These are phyloP conservation scores for Pleurotus eryngii DNA, from an alignment of 768 basidiomycete genomes.

Conservation along the genomic window DNA sequence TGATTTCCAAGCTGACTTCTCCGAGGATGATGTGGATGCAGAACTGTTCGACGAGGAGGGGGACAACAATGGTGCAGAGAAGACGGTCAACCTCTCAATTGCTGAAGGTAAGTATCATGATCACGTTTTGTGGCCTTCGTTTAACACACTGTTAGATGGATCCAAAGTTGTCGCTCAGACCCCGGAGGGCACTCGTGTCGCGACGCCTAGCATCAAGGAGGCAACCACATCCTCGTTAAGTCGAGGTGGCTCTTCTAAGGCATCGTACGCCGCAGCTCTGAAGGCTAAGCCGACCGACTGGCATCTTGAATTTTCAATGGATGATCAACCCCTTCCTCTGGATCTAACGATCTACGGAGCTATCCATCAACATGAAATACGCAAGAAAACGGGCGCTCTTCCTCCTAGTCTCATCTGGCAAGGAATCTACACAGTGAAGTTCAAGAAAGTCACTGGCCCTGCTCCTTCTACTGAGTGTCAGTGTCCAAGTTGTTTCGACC, in stretches of 20 bases:
- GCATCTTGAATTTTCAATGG: conserved; percentile 96
- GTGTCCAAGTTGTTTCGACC: conserved; percentile 15
- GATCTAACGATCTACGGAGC: conserved; percentile 96
- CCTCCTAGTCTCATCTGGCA: conserved; percentile 82
- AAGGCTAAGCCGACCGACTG: conserved; percentile 93
- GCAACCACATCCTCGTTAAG: conserved; percentile 27
- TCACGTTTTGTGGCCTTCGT: background rate
- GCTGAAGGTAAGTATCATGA: conserved; percentile 57
- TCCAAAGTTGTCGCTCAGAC: conserved; percentile 95
- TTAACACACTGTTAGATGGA: conserved; percentile 57
- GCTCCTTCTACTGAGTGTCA: conserved; percentile 59
- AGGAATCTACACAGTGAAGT: conserved; percentile 88
- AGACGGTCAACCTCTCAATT: conserved; percentile 82
- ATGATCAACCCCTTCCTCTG: conserved; percentile 77
- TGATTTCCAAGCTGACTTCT: conserved; percentile 70
- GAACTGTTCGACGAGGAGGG: conserved; percentile 86
- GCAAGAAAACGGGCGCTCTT: conserved; percentile 63
- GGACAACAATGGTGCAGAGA: conserved; percentile 68
- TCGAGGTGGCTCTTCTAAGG: conserved; percentile 32
- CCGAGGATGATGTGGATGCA: conserved; percentile 85
- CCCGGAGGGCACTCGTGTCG: conserved; percentile 91
- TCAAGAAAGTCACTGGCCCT: conserved; percentile 88
- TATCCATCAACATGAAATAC: conserved; percentile 85
- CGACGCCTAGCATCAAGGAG: conserved; percentile 61
- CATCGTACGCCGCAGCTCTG: conserved; percentile 92